Conservation (phyloP, 805 yeast species). For the Ogataea trehalophila region DNA sequence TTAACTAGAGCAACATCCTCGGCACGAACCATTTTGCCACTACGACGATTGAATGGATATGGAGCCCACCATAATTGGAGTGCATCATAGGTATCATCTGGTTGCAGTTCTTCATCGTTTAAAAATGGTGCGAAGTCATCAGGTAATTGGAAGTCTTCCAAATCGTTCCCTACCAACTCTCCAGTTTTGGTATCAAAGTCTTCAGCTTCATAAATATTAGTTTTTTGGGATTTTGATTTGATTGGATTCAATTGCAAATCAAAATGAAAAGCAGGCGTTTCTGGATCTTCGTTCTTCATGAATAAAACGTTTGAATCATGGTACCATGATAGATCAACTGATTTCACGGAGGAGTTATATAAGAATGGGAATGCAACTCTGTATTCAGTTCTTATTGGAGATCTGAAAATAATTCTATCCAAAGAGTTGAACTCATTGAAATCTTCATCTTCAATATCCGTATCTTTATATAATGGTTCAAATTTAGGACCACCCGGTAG, state of each 20-base stretch:
- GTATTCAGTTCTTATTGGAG: conserved; percentile 75
- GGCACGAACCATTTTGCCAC: conserved; percentile 72
- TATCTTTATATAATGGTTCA: conserved; percentile 74
- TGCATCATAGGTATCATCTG: conserved; percentile 50
- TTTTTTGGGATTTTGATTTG: conserved; percentile 20
- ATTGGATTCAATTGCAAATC: conserved; percentile 56
- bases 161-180: conserved; percentile 29
- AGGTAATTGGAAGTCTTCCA: conserved; percentile 39
- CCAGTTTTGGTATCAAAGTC: conserved; percentile 25
- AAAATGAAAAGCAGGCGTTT: conserved; percentile 51
- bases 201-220: conserved; percentile 11
- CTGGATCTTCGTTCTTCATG: conserved; percentile 43
- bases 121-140: conserved; percentile 49
- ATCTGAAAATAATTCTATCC: conserved; percentile 79
- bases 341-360: conserved; percentile 71
- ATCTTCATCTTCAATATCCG: conserved; percentile 63
- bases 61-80: conserved; percentile 76
- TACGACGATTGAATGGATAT: conserved; percentile 73
- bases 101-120: conserved; percentile 37
- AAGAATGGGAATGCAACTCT: conserved; percentile 81
- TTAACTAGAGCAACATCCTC: conserved; percentile 86
- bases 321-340: conserved; percentile 59
- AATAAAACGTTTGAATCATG: conserved; percentile 56
- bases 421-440: conserved; percentile 86
- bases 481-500: conserved; percentile 96